phyloP scores from a whole-genome alignment of 208 protist genomes.

The Acanthamoeba lenticulata region DNA sequence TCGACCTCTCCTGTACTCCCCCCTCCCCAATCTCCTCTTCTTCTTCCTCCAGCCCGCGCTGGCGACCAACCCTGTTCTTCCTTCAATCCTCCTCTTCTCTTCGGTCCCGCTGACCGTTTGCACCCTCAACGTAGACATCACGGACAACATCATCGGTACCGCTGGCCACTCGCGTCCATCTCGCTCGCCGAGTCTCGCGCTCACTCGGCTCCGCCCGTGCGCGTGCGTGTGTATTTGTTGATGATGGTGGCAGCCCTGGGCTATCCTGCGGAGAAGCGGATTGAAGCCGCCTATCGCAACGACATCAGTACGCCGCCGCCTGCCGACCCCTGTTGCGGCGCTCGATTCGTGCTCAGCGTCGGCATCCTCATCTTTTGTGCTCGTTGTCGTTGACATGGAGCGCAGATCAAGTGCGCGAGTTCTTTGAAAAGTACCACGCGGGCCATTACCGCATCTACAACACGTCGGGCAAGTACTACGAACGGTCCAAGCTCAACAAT shows the following conservation, averaged over 20 bases:
- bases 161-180: background rate
- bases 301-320: slow-evolving; percentile 1
- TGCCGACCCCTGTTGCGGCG: too few species aligned
- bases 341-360: background rate
- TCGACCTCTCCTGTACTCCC: background rate
- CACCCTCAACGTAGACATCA: background rate
- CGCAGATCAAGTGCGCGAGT: slow-evolving; percentile 14
- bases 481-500: slow-evolving; percentile 17
- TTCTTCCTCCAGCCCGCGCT: background rate
- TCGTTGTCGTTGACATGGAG: too few species aligned
- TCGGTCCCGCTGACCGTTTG: background rate
- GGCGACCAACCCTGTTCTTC: background rate
- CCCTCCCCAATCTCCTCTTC: background rate
- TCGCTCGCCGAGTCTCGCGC: background rate
- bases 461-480: slow-evolving; percentile 41
- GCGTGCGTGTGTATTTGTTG: background rate
- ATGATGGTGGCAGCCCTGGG: background rate
- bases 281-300: slow-evolving; percentile 13
- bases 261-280: background rate
- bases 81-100: background rate
- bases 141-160: slow-evolving; percentile 49
- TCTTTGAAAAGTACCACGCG: slow-evolving; percentile 32
- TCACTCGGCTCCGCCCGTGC: background rate
- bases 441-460: slow-evolving; percentile 52
- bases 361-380: background rate